Evolutionary conservation across 805 yeast genomes (phyloP).

Genomic region (Sporopachydermia lactativora): DNA sequence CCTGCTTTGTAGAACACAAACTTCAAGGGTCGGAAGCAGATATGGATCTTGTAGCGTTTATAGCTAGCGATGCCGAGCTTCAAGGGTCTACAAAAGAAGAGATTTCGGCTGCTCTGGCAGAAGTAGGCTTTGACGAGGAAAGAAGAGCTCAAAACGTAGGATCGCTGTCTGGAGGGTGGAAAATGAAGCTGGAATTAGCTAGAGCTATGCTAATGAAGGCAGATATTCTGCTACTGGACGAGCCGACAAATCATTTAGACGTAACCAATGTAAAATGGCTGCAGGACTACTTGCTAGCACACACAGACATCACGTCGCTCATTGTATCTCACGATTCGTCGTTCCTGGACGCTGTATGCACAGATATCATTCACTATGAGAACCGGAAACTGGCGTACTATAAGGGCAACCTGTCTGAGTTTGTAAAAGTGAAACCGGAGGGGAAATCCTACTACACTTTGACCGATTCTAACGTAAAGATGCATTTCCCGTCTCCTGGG

Average conservation of each 20-base stretch:
- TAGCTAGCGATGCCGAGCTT: slow-evolving; percentile 80
- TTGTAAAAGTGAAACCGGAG: slow-evolving; percentile 87
- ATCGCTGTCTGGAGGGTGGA: slow-evolving; percentile 97
- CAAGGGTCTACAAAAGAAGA: slow-evolving; percentile 47
- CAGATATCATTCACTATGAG: slow-evolving; percentile 94
- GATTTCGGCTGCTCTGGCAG: slow-evolving; percentile 59
- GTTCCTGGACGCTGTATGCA: slow-evolving; percentile 88
- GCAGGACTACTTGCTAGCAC: slow-evolving; percentile 69
- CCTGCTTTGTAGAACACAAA: slow-evolving; percentile 95
- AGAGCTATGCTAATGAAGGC: slow-evolving; percentile 98
- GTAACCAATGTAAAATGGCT: slow-evolving; percentile 90
- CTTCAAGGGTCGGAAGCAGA: slow-evolving; percentile 91
- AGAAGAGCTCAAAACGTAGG: slow-evolving; percentile 87
- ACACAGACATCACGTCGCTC: slow-evolving; percentile 81
- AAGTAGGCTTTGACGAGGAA: slow-evolving; percentile 86
- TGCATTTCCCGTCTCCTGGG: slow-evolving; percentile 99
- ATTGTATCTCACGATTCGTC: slow-evolving; percentile 98
- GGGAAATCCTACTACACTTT: slow-evolving; percentile 92
- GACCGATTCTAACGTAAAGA: slow-evolving; percentile 83
- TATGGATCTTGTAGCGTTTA: slow-evolving; percentile 75
- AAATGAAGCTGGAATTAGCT: slow-evolving; percentile 96
- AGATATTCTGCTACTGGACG: slow-evolving; percentile 86
- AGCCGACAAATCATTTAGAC: slow-evolving; percentile 98
- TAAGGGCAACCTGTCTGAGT: slow-evolving; percentile 89
- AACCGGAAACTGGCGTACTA: slow-evolving; percentile 88